Percentiles rank a stretch among this genome's conserved stretches.
Conservation (phyloP, 495 filamentous ascomycete genomes). For the Chlorociboria aeruginascens region DNA sequence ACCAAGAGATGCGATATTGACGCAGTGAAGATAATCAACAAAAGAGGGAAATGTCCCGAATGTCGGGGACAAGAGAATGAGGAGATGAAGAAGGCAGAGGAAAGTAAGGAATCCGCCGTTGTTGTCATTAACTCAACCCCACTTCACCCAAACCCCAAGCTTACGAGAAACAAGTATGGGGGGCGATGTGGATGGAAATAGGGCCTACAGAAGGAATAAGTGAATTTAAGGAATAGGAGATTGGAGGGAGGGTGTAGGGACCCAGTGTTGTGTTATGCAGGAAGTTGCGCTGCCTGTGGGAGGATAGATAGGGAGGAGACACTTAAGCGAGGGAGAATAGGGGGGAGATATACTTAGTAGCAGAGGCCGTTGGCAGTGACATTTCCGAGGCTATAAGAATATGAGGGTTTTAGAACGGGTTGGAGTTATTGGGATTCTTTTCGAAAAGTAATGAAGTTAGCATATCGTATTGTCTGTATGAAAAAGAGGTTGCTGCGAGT, state of each 20-base stretch:
- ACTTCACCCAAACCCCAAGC: no score
- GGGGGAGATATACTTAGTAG: no score
- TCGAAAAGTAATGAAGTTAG: no score
- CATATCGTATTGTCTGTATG: no score
- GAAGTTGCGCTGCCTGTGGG: constrained; percentile 3
- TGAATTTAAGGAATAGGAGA: background rate
- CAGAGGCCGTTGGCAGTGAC: no score
- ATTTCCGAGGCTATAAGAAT: no score
- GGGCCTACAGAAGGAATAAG: constrained; percentile 3
- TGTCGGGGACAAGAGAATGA: background rate
- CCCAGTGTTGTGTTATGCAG: background rate
- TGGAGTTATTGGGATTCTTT: no score
- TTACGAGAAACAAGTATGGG: no score
- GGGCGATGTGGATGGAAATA: no score
- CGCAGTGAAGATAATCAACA: background rate
- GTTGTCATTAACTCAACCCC: no score
- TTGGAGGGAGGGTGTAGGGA: constrained; percentile 1
- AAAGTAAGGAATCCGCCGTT: background rate
- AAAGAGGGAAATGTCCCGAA: background rate
- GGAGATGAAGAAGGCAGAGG: background rate
- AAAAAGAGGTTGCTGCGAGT: no score
- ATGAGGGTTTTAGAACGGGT: no score
- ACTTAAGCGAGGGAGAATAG: background rate
- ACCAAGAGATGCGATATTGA: background rate
- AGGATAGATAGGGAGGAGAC: constrained; percentile 3